phyloP scores from a whole-genome alignment of 495 filamentous ascomycete species.

The Penicillium coprophilum region DNA sequence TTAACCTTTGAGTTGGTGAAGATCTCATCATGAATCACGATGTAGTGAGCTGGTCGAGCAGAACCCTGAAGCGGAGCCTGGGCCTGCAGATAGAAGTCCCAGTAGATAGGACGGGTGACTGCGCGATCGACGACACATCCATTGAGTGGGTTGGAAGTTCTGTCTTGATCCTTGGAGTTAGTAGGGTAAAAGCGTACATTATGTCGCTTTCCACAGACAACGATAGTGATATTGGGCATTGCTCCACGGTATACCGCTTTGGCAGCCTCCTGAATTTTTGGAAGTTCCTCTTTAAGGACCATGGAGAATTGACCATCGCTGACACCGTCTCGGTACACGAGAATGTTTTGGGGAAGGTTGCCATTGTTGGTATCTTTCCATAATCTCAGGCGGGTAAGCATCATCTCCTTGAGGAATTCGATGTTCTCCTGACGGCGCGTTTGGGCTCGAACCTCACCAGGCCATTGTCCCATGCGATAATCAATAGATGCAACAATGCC shows the following conservation, averaged over 20 bases:
- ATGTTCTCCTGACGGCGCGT: conserved; percentile 59
- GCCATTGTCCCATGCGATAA: conserved; percentile 62
- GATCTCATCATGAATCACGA: conserved; percentile 69
- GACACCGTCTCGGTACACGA: conserved; percentile 86
- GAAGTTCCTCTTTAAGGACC: conserved; percentile 54
- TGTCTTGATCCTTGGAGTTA: conserved; percentile 49
- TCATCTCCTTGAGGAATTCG: conserved; percentile 45
- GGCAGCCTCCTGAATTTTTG: conserved; percentile 56
- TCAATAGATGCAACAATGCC: conserved; percentile 73
- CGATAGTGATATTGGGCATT: conserved; percentile 44
- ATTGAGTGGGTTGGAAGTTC: conserved; percentile 58
- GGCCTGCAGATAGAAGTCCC: conserved; percentile 81
- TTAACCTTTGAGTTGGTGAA: conserved; percentile 41
- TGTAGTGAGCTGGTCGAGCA: conserved; percentile 71
- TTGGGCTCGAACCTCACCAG: conserved; percentile 61
- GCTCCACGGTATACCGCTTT: conserved; percentile 41
- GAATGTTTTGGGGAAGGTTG: conserved; percentile 61
- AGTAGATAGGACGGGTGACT: conserved; percentile 65
- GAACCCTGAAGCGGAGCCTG: conserved; percentile 81
- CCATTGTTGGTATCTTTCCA: conserved; percentile 54
- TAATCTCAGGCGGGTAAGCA: conserved; percentile 55
- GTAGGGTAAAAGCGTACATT: conserved; percentile 79
- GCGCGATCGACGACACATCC: conserved; percentile 83
- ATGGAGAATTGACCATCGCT: conserved; percentile 72
- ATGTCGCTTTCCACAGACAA: conserved; percentile 75